These are phyloP conservation scores for Sophora flavescens DNA, from an alignment of 306 rosid species.

Conservation along the genomic window DNA sequence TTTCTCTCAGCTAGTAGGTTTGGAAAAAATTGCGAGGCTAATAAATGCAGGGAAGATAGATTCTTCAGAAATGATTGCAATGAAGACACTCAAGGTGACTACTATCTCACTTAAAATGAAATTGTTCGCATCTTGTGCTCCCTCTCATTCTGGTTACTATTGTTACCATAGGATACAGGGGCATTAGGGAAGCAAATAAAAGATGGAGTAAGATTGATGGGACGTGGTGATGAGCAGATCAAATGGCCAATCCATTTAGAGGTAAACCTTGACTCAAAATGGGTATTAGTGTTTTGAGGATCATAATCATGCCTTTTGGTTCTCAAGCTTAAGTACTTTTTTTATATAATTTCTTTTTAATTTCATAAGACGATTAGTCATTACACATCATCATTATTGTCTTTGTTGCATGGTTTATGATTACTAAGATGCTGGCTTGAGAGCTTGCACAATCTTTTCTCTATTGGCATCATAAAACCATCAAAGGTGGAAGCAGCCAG, in stretches of 20 bases:
- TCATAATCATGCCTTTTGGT: slow-evolving; percentile 12
- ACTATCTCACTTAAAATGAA: slow-evolving; percentile 38
- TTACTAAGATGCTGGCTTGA: slow-evolving; percentile 17
- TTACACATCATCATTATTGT: slow-evolving; percentile 10
- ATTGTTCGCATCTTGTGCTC: slow-evolving; percentile 40
- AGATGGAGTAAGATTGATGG: slow-evolving; percentile 96
- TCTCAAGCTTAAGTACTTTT: background rate
- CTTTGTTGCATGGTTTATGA: slow-evolving; percentile 1
- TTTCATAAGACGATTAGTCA: slow-evolving; percentile 11
- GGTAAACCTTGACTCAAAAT: slow-evolving; percentile 56
- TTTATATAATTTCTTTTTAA: slow-evolving; percentile 17
- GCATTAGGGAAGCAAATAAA: slow-evolving; percentile 90
- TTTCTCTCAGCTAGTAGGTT: too few species aligned
- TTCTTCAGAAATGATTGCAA: slow-evolving; percentile 88
- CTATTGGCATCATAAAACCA: background rate
- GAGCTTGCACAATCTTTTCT: slow-evolving; percentile 31
- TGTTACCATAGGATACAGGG: slow-evolving; percentile 76
- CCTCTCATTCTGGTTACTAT: slow-evolving; percentile 44
- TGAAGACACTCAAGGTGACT: slow-evolving; percentile 91
- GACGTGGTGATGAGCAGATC: slow-evolving; percentile 91
- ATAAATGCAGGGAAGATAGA: too few species aligned
- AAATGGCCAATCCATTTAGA: slow-evolving; percentile 94
- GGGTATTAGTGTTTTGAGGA: slow-evolving; percentile 32
- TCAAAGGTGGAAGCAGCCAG: background rate
- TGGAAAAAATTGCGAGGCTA: too few species aligned